Conservation (phyloP, 2,329 filamentous ascomycete species). For the Penicillium concentricum region DNA sequence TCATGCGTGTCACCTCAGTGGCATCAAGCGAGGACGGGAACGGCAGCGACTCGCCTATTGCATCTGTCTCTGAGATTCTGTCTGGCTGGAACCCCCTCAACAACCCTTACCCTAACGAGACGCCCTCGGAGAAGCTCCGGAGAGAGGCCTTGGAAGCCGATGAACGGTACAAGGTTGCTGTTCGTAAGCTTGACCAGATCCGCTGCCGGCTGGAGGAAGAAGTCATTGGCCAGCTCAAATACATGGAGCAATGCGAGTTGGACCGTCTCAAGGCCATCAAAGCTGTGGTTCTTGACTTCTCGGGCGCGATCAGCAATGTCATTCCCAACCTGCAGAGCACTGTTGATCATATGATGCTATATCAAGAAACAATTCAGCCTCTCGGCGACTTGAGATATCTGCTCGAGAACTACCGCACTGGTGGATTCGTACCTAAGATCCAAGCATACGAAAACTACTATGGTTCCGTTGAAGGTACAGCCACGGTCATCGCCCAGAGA, state of each 20-base stretch:
- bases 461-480: conserved; percentile 78
- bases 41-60: conserved; percentile 76
- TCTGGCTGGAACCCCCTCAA: conserved; percentile 91
- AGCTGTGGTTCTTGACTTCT: conserved; percentile 95
- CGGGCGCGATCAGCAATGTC: conserved; percentile 94
- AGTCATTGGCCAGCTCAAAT: conserved; percentile 87
- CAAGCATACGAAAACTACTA: conserved; percentile 98
- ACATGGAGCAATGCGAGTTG: conserved; percentile 95
- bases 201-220: conserved; percentile 94
- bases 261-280: conserved; percentile 97
- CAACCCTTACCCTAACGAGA: conserved; percentile 89
- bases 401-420: conserved; percentile 94
- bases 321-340: conserved; percentile 94
- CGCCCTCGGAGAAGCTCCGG: conserved; percentile 78
- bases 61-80: conserved; percentile 83
- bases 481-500: no score
- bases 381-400: conserved; percentile 86
- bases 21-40: conserved; percentile 58
- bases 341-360: conserved; percentile 98
- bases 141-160: conserved; percentile 88
- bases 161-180: conserved; percentile 84
- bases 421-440: conserved; percentile 85
- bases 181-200: conserved; percentile 83
- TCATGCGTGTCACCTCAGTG: conserved; percentile 73
- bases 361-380: conserved; percentile 98